These are phyloP conservation scores for Dioszegia crocea DNA, from an alignment of 768 basidiomycete genomes.

Conservation along the genomic window DNA sequence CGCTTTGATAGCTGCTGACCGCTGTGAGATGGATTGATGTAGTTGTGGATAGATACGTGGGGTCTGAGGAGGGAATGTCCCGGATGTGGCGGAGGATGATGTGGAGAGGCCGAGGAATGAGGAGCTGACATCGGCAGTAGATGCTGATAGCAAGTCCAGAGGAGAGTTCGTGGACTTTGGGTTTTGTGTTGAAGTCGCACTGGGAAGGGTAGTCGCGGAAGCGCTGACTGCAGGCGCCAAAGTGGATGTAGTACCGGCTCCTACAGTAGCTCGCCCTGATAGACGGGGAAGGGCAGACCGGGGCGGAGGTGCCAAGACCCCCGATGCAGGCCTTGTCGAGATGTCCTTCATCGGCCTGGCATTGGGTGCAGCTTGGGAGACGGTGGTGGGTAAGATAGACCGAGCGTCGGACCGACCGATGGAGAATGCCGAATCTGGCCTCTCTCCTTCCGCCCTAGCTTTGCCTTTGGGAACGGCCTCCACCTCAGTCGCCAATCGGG, in stretches of 20 bases:
- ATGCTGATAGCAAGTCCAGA: neutral
- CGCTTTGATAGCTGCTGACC: constrained; percentile 26
- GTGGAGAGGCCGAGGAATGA: constrained; percentile 11
- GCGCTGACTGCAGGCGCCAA: too few relatives aligned
- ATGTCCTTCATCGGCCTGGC: neutral
- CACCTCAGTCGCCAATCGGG: too few relatives aligned
- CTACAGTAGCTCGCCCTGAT: neutral
- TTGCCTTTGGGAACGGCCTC: neutral
- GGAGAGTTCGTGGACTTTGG: too few relatives aligned
- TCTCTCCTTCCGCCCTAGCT: neutral
- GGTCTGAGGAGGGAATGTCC: constrained; percentile 1
- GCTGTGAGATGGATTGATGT: constrained; percentile 23
- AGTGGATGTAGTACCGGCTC: too few relatives aligned
- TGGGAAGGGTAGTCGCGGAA: too few relatives aligned
- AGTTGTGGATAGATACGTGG: constrained; percentile 27
- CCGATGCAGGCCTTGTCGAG: neutral
- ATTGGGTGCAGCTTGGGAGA: neutral
- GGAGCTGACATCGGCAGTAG: neutral
- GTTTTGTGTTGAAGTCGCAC: too few relatives aligned
- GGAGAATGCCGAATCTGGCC: neutral
- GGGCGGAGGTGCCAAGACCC: neutral
- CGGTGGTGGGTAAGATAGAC: neutral
- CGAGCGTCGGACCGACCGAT: neutral
- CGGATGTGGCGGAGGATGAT: constrained; percentile 10
- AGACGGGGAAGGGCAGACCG: neutral